phyloP scores from a whole-genome alignment of 345 rosid species.

The Bretschneidera sinensis region DNA sequence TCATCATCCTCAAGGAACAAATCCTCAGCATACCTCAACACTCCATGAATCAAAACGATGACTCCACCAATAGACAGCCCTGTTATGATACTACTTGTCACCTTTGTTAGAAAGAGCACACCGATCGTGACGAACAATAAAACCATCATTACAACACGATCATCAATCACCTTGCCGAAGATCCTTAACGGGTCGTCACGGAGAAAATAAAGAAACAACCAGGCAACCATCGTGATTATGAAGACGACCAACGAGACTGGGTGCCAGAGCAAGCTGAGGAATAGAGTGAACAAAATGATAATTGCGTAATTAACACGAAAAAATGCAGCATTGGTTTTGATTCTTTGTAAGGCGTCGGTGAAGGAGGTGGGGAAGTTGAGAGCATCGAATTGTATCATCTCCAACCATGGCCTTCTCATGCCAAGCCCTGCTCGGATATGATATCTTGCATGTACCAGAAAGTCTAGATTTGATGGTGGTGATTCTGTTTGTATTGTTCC shows the following conservation, averaged over 20 bases:
- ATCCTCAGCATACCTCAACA: slow-evolving; percentile 36
- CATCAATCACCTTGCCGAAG: slow-evolving; percentile 33
- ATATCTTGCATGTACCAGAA: slow-evolving; percentile 34
- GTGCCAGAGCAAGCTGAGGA: slow-evolving; percentile 54
- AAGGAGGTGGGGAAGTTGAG: slow-evolving; percentile 34
- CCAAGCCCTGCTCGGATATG: slow-evolving; percentile 35
- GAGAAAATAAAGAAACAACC: slow-evolving; percentile 54
- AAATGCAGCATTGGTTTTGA: slow-evolving; percentile 28
- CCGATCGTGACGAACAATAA: slow-evolving; percentile 35
- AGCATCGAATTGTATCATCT: slow-evolving; percentile 39
- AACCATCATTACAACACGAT: slow-evolving; percentile 29
- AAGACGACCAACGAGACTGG: too few relatives aligned
- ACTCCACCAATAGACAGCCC: slow-evolving; percentile 38
- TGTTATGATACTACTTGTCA: slow-evolving; percentile 27
- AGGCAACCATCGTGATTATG: slow-evolving; percentile 33
- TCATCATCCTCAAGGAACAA: slow-evolving; percentile 35
- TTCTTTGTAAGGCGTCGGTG: slow-evolving; percentile 26
- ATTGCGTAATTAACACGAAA: slow-evolving; percentile 48
- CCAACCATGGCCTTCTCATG: slow-evolving; percentile 50
- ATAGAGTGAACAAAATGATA: slow-evolving; percentile 28
- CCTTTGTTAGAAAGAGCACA: slow-evolving; percentile 34
- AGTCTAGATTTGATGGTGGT: slow-evolving; percentile 12
- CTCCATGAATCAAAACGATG: slow-evolving; percentile 43
- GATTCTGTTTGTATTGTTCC: slow-evolving; percentile 43
- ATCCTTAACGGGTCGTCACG: slow-evolving; percentile 39